A percentile compares a stretch with the other conserved stretches of the same genome.
These are phyloP conservation scores for Medicago arabica DNA, from an alignment of 306 rosid genomes.

Conservation along the genomic window DNA sequence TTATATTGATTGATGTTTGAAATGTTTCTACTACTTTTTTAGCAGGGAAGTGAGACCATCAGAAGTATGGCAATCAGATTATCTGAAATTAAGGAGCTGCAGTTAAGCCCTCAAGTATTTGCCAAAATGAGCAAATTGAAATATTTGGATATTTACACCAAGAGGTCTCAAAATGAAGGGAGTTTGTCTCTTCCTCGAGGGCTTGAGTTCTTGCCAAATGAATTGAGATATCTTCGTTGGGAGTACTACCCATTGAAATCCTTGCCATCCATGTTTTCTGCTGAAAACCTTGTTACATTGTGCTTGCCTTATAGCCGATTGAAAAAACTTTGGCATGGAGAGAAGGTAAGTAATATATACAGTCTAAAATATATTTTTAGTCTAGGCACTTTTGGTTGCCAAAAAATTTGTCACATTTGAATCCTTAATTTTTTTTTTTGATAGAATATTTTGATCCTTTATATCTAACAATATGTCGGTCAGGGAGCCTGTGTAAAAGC, in stretches of 20 bases:
- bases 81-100: constrained; percentile 6
- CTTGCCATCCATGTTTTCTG: background rate
- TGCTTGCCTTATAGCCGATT: background rate
- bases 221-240: constrained; percentile 4
- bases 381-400: background rate
- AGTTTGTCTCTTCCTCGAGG: background rate
- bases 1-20: background rate
- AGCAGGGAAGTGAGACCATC: background rate
- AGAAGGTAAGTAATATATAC: background rate
- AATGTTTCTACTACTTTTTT: background rate
- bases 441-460: background rate
- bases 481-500: background rate
- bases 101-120: background rate
- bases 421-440: background rate
- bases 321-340: constrained; percentile 1
- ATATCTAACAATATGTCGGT: background rate
- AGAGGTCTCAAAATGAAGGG: background rate
- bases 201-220: background rate
- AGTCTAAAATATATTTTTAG: background rate
- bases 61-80: background rate
- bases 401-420: too few species aligned
- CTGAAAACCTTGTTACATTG: background rate
- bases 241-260: constrained; percentile 2
- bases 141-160: background rate
- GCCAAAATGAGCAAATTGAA: background rate